Percentiles rank a stretch among this genome's conserved stretches.
These are phyloP conservation scores for Calendula officinalis DNA, from an alignment of 129 eudicot species.

Conservation along the genomic window DNA sequence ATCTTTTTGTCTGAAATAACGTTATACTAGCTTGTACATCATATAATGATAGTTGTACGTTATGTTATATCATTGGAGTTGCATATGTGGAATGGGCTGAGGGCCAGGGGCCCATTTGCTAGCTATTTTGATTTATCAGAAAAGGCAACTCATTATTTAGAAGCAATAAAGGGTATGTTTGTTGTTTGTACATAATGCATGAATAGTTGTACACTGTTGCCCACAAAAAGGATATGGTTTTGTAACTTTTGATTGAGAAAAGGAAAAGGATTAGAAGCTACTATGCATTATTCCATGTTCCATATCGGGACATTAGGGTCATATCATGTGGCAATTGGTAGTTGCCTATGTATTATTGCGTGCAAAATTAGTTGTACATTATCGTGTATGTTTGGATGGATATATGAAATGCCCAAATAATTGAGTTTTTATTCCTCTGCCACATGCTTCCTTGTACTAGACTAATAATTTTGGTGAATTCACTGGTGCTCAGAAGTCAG, in stretches of 20 bases:
- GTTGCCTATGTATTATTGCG: too few species aligned
- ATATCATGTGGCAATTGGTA: background rate
- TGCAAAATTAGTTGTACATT: background rate
- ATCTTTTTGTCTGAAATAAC: background rate
- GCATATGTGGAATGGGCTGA: background rate
- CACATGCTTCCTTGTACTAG: constrained; percentile 7
- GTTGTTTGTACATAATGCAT: constrained; percentile 9
- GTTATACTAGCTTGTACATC: constrained; percentile 2
- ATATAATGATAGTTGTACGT: background rate
- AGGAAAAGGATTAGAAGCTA: constrained; percentile 15
- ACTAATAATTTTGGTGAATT: background rate
- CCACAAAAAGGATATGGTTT: background rate
- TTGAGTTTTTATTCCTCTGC: background rate
- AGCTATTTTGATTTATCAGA: constrained; percentile 14
- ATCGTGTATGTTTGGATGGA: background rate
- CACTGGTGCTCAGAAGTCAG: background rate
- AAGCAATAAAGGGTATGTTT: too few species aligned
- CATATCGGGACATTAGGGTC: constrained; percentile 12
- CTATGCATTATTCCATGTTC: constrained; percentile 10
- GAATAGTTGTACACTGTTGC: constrained; percentile 2
- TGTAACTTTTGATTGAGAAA: constrained; percentile 8
- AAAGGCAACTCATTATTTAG: background rate
- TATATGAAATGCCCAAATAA: background rate
- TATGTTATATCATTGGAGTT: constrained; percentile 8
- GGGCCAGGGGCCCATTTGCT: constrained; percentile 12